Evolutionary conservation across 2,329 filamentous ascomycete species (phyloP).

Genomic region (Hirsutella minnesotensis): DNA sequence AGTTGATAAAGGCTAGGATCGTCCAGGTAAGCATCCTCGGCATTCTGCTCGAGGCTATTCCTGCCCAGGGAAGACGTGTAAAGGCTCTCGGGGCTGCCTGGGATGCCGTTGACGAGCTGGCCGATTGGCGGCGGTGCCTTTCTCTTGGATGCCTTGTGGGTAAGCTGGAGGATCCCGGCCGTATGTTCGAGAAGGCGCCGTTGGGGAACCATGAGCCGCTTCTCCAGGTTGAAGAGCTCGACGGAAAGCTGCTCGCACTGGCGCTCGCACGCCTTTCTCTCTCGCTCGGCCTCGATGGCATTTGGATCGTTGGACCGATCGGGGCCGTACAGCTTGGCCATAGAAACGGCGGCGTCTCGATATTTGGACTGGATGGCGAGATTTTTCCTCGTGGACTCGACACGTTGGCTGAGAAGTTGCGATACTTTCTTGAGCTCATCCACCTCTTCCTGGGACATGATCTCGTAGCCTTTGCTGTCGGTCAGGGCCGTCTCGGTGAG

Average conservation of each 20-base stretch:
- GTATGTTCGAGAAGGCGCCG: slow-evolving; percentile 76
- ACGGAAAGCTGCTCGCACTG: slow-evolving; percentile 78
- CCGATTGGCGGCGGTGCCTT: slow-evolving; percentile 28
- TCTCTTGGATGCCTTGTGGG: slow-evolving; percentile 65
- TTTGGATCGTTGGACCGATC: slow-evolving; percentile 37
- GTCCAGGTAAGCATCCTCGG: slow-evolving; percentile 57
- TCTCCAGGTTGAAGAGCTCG: slow-evolving; percentile 71
- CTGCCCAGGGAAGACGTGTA: slow-evolving; percentile 55
- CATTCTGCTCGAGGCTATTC: slow-evolving; percentile 42
- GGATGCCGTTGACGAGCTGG: slow-evolving; percentile 43
- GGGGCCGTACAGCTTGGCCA: slow-evolving; percentile 69
- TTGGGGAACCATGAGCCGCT: slow-evolving; percentile 62
- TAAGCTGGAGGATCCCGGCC: slow-evolving; percentile 81
- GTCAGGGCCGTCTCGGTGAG: slow-evolving; percentile 86
- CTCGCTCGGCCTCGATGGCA: slow-evolving; percentile 55
- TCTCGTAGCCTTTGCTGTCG: slow-evolving; percentile 75
- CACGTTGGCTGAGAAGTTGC: slow-evolving; percentile 57
- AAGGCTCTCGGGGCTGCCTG: slow-evolving; percentile 66
- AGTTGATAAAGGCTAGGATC: slow-evolving; percentile 63
- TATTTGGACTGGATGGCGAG: slow-evolving; percentile 87
- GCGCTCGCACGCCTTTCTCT: slow-evolving; percentile 60
- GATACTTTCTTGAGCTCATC: slow-evolving; percentile 85
- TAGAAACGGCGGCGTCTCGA: slow-evolving; percentile 79
- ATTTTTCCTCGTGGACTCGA: slow-evolving; percentile 72
- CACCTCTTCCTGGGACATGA: slow-evolving; percentile 84